Evolutionary conservation across 106 monocot species (phyloP).

Genomic region (Dioscorea dumetorum): DNA sequence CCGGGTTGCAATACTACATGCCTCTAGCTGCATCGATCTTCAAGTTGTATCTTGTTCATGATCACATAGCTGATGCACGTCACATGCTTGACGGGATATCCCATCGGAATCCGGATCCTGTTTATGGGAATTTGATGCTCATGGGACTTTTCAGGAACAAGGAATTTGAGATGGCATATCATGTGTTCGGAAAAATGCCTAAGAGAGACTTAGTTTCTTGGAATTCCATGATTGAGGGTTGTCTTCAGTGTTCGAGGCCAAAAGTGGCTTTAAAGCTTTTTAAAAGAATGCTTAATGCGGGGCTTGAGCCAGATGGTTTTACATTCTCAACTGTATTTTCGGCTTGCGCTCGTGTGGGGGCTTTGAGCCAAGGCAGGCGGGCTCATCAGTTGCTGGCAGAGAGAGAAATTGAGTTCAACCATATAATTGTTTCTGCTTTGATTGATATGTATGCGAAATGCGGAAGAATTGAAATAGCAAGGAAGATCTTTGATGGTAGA

Average conservation of each 20-base stretch:
- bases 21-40: slow-evolving; percentile 16
- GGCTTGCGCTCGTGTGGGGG: slow-evolving; percentile 35
- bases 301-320: slow-evolving; percentile 37
- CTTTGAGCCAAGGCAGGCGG: slow-evolving; percentile 17
- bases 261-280: slow-evolving; percentile 30
- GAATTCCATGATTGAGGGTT: slow-evolving; percentile 48
- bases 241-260: slow-evolving; percentile 8
- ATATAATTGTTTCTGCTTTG: slow-evolving; percentile 33
- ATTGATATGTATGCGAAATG: slow-evolving; percentile 61
- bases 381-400: slow-evolving; percentile 31
- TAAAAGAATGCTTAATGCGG: slow-evolving; percentile 12
- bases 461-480: slow-evolving; percentile 29
- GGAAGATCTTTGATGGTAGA: slow-evolving; percentile 15
- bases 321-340: slow-evolving; percentile 38
- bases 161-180: slow-evolving; percentile 14
- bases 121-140: slow-evolving; percentile 37
- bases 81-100: slow-evolving; percentile 21
- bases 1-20: slow-evolving; percentile 7
- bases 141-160: slow-evolving; percentile 14
- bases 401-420: slow-evolving; percentile 16
- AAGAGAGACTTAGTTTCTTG: slow-evolving; percentile 41
- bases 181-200: slow-evolving; percentile 26
- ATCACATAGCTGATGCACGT: slow-evolving; percentile 15
- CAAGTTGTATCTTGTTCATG: slow-evolving; percentile 13
- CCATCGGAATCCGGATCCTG: slow-evolving; percentile 7